Percentiles rank a stretch among this genome's conserved stretches.
These are phyloP conservation scores for Ampelomyces quisqualis DNA, from an alignment of 2,329 filamentous ascomycete genomes.

Conservation along the genomic window DNA sequence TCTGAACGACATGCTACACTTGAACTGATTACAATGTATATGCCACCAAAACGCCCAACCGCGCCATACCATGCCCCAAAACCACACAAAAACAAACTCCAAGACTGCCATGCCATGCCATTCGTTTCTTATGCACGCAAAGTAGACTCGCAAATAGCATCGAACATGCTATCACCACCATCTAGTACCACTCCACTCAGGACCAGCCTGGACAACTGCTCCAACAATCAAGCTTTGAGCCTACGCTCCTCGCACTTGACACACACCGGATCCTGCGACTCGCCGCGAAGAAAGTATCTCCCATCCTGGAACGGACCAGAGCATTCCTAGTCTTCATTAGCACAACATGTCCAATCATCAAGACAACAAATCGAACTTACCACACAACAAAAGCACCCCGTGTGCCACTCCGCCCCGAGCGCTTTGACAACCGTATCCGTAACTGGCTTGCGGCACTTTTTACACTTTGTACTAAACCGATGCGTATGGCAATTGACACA, in stretches of 20 bases:
- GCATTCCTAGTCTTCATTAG: conserved; percentile 53
- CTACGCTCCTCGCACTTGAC: conserved; percentile 63
- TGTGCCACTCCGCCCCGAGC: conserved; percentile 90
- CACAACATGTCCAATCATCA: background rate
- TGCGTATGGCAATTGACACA: conserved; percentile 91
- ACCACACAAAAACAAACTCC: background rate
- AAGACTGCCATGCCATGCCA: conserved; percentile 1
- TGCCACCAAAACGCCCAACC: conserved; percentile 4
- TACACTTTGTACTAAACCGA: conserved; percentile 85
- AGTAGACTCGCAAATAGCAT: background rate
- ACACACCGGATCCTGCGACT: conserved; percentile 61
- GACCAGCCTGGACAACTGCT: background rate
- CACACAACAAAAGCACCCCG: conserved; percentile 81
- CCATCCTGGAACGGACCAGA: conserved; percentile 62
- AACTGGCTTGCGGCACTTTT: conserved; percentile 79
- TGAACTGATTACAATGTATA: background rate
- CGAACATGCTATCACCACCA: background rate
- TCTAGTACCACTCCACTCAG: background rate
- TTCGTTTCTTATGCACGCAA: conserved; percentile 4
- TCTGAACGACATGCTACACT: background rate
- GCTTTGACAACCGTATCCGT: conserved; percentile 88
- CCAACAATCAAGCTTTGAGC: conserved; percentile 59
- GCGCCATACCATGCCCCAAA: conserved; percentile 2
- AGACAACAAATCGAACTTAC: conserved; percentile 40
- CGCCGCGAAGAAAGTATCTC: conserved; percentile 62